A percentile compares a stretch with the other conserved stretches of the same genome.
phyloP scores from a whole-genome alignment of 371 early-diverging fungal genomes.

The Lichtheimia ramosa region DNA sequence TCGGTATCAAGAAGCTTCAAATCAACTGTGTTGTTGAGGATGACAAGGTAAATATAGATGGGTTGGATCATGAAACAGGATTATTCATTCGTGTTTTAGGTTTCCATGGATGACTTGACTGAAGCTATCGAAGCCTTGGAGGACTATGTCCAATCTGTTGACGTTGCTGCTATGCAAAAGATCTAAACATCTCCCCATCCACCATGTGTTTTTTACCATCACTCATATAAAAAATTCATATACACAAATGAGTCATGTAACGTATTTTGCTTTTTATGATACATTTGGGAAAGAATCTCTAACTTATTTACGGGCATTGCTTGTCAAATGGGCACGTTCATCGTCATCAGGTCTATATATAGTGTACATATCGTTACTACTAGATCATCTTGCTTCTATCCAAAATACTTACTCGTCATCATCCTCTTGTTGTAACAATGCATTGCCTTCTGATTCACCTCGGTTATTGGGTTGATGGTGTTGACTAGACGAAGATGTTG shows the following conservation, averaged over 20 bases:
- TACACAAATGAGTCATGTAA: neutral
- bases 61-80: neutral
- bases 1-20: conserved; percentile 93
- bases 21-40: conserved; percentile 94
- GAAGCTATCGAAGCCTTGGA: conserved; percentile 79
- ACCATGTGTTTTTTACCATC: too few relatives aligned
- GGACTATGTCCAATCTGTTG: conserved; percentile 93
- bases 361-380: neutral
- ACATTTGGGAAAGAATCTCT: neutral
- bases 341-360: conserved; percentile 31
- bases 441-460: conserved; percentile 1
- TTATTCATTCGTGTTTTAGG: conserved; percentile 16
- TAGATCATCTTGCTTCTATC: too few relatives aligned
- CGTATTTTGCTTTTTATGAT: neutral
- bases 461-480: conserved; percentile 4
- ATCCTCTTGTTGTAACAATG: too few relatives aligned
- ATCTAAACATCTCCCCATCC: conserved; percentile 60
- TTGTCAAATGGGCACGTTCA: conserved; percentile 35
- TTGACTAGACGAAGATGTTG: neutral
- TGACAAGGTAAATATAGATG: conserved; percentile 67
- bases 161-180: conserved; percentile 92
- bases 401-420: conserved; percentile 39
- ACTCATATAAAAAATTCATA: too few relatives aligned
- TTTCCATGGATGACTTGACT: conserved; percentile 74
- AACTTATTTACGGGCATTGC: conserved; percentile 30